These are phyloP conservation scores for Didymosphaeria variabile DNA, from an alignment of 2,329 filamentous ascomycete genomes.

Conservation along the genomic window DNA sequence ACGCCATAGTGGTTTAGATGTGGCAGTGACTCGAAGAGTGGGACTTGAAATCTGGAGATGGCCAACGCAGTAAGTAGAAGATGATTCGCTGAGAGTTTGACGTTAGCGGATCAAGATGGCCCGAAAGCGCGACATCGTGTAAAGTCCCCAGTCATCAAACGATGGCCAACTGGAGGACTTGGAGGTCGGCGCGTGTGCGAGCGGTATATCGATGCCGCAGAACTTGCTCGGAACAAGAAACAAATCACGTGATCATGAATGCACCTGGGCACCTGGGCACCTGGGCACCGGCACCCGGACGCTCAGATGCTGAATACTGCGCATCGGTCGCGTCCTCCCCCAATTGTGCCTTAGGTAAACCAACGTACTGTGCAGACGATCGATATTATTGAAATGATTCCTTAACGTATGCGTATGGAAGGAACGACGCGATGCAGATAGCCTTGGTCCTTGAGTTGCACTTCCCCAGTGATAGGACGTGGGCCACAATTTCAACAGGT, in stretches of 20 bases:
- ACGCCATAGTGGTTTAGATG: constrained; percentile 26
- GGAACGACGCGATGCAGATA: background rate
- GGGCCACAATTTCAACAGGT: too few relatives aligned
- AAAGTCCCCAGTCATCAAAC: too few relatives aligned
- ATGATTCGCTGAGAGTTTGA: constrained; percentile 16
- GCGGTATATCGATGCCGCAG: background rate
- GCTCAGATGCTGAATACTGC: background rate
- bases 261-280: background rate
- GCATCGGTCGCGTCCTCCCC: background rate
- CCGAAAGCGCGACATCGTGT: background rate
- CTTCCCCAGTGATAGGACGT: background rate
- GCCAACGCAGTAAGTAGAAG: background rate
- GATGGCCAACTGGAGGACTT: background rate
- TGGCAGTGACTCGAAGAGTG: background rate
- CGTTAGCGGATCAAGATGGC: background rate
- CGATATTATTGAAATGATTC: background rate
- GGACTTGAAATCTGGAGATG: background rate
- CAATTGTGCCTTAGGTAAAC: background rate
- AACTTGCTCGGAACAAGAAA: too few relatives aligned
- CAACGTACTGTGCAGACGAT: background rate
- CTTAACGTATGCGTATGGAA: background rate
- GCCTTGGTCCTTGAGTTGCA: background rate
- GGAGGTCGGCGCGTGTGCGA: background rate
- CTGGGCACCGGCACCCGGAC: background rate
- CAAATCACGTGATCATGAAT: too few relatives aligned